These are phyloP conservation scores for Trichoderma gracile DNA, from an alignment of 2,329 filamentous ascomycete genomes.

Conservation along the genomic window DNA sequence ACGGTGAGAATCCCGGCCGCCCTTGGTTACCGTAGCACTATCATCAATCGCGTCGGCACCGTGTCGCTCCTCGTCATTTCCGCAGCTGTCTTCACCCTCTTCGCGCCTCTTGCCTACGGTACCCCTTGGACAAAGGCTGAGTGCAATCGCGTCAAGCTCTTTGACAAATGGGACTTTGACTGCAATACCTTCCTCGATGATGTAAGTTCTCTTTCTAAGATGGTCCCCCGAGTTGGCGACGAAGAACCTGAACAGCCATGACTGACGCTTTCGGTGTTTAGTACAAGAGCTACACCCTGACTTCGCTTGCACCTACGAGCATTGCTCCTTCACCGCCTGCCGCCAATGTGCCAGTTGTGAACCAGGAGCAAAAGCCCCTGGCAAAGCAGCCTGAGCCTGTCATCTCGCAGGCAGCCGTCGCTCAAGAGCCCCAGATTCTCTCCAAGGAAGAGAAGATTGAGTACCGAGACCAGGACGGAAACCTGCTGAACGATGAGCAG, in stretches of 20 bases:
- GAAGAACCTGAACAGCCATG: background rate
- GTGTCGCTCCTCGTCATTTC: conserved; percentile 72
- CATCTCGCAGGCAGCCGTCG: conserved; percentile 53
- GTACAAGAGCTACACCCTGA: conserved; percentile 42
- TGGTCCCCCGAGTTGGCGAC: conserved; percentile 35
- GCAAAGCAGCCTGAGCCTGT: conserved; percentile 33
- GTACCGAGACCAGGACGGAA: conserved; percentile 93
- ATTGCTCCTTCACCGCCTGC: conserved; percentile 32
- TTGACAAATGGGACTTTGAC: conserved; percentile 94
- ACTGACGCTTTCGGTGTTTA: conserved; percentile 35
- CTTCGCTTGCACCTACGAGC: conserved; percentile 31
- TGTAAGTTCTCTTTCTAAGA: conserved; percentile 63
- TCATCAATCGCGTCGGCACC: conserved; percentile 73
- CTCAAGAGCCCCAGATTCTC: conserved; percentile 52
- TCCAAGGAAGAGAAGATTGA: conserved; percentile 79
- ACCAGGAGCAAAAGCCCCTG: conserved; percentile 34
- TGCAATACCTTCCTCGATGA: conserved; percentile 88
- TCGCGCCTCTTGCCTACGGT: conserved; percentile 86
- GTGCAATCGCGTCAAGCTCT: conserved; percentile 84
- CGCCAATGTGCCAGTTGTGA: conserved; percentile 24
- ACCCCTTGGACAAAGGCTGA: conserved; percentile 90
- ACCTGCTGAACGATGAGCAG: conserved; percentile 79
- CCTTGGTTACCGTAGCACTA: conserved; percentile 64
- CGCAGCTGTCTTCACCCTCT: conserved; percentile 77
- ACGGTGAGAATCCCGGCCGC: conserved; percentile 71